A percentile compares a stretch with the other conserved stretches of the same genome.
These are phyloP conservation scores for Dothidotthia symphoricarpi DNA, from an alignment of 2,329 filamentous ascomycete genomes.

Conservation along the genomic window DNA sequence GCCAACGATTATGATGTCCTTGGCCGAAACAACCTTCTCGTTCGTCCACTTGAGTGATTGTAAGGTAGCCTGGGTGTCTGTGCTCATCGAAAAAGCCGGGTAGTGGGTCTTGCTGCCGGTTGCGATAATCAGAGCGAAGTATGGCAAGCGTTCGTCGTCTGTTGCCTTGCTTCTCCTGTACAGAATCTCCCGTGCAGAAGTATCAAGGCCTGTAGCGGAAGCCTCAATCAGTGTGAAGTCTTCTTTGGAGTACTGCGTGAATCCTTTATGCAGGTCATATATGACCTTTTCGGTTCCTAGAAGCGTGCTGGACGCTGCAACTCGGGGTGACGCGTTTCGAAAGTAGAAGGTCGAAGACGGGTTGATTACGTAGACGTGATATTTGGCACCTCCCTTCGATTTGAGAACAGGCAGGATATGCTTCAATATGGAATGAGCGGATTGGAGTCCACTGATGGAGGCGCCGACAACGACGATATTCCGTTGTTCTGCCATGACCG, in stretches of 20 bases:
- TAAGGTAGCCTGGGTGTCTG: slow-evolving; percentile 21
- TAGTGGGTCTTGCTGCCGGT: slow-evolving; percentile 53
- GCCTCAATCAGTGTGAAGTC: slow-evolving; percentile 54
- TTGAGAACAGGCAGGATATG: slow-evolving; percentile 37
- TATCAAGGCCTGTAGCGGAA: slow-evolving; percentile 49
- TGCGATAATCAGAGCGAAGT: slow-evolving; percentile 57
- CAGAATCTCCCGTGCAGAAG: slow-evolving; percentile 45
- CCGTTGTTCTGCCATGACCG: slow-evolving; percentile 31
- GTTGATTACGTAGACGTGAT: slow-evolving; percentile 57
- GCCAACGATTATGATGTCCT: slow-evolving; percentile 49
- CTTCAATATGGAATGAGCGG: slow-evolving; percentile 39
- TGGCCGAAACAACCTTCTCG: slow-evolving; percentile 37
- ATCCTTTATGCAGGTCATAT: slow-evolving; percentile 50
- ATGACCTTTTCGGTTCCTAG: slow-evolving; percentile 52
- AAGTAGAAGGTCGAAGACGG: slow-evolving; percentile 56
- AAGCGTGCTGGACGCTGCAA: slow-evolving; percentile 49
- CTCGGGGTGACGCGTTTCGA: slow-evolving; percentile 54
- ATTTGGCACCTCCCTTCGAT: slow-evolving; percentile 32
- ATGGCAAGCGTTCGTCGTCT: slow-evolving; percentile 41
- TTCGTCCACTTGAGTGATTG: slow-evolving; percentile 40
- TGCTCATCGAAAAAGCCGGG: slow-evolving; percentile 47
- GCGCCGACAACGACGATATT: slow-evolving; percentile 40
- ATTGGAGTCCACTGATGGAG: slow-evolving; percentile 28
- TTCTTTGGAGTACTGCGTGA: slow-evolving; percentile 50
- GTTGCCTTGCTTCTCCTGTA: slow-evolving; percentile 36